Conservation (phyloP, 2,329 filamentous ascomycete genomes). For the Hypoxylon sp. region DNA sequence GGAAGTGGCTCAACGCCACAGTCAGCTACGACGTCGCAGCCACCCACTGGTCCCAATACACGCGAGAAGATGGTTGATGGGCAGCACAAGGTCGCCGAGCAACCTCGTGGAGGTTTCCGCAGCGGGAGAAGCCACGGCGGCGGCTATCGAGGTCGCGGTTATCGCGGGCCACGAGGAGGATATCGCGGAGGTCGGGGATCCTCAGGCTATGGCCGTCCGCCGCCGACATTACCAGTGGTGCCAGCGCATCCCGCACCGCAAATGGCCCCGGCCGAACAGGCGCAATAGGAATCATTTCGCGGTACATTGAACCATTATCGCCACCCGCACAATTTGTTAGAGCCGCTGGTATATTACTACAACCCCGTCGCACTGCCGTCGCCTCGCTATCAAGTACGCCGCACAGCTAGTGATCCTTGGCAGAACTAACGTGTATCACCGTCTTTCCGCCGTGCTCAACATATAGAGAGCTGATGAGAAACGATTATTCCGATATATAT, state of each 20-base stretch:
- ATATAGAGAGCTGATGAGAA: conserved; percentile 9
- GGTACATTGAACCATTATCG: conserved; percentile 7
- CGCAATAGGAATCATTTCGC: conserved; percentile 36
- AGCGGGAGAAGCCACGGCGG: conserved; percentile 46
- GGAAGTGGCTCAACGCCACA: conserved; percentile 31
- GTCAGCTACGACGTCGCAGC: conserved; percentile 11
- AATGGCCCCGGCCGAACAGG: conserved; percentile 31
- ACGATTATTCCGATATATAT: conserved; percentile 5
- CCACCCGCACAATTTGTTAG: not conserved
- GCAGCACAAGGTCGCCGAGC: conserved; percentile 10
- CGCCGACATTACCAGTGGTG: not conserved
- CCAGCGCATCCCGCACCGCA: conserved; percentile 23
- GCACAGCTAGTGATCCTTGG: not conserved
- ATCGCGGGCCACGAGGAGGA: conserved; percentile 42
- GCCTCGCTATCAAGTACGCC: not conserved
- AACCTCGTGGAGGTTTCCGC: conserved; percentile 41
- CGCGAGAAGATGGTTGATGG: conserved; percentile 14
- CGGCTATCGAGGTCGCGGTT: conserved; percentile 42
- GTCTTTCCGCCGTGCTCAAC: not conserved
- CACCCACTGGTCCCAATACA: conserved; percentile 16
- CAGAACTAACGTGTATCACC: not conserved
- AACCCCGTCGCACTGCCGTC: not conserved
- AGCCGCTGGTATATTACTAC: not conserved
- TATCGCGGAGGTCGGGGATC: conserved; percentile 44
- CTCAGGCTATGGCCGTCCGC: conserved; percentile 29